These are phyloP conservation scores for Rubus idaeus DNA, from an alignment of 306 rosid species.

Conservation along the genomic window DNA sequence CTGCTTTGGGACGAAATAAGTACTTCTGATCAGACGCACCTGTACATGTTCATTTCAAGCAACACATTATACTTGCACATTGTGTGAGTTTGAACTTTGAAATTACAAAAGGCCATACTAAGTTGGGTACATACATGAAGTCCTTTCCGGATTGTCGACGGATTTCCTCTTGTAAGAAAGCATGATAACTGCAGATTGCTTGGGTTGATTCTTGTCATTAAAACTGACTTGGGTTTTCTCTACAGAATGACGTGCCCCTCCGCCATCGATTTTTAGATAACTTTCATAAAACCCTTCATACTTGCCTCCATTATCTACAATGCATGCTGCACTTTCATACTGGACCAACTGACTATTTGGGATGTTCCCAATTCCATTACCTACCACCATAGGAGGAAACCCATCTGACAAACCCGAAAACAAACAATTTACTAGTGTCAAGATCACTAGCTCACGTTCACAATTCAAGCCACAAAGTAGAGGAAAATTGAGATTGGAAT, in stretches of 20 bases:
- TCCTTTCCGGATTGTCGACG: slow-evolving; percentile 47
- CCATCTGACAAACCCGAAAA: slow-evolving; percentile 50
- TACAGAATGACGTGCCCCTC: slow-evolving; percentile 34
- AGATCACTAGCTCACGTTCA: background rate
- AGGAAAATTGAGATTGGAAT: slow-evolving; percentile 15
- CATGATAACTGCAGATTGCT: slow-evolving; percentile 72
- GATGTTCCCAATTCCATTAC: slow-evolving; percentile 50
- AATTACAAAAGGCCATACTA: background rate
- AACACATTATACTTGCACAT: background rate
- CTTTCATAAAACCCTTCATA: slow-evolving; percentile 78
- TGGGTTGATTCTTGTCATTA: slow-evolving; percentile 43
- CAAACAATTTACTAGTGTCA: slow-evolving; percentile 7
- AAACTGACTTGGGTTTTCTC: slow-evolving; percentile 55
- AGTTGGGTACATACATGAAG: slow-evolving; percentile 47
- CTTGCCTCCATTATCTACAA: slow-evolving; percentile 53
- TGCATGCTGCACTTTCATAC: slow-evolving; percentile 67
- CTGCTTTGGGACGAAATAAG: slow-evolving; percentile 63
- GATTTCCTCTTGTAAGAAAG: slow-evolving; percentile 69
- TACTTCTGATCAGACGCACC: slow-evolving; percentile 65
- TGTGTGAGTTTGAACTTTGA: background rate
- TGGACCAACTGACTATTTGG: slow-evolving; percentile 59
- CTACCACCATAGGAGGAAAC: slow-evolving; percentile 40
- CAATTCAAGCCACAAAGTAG: slow-evolving; percentile 6
- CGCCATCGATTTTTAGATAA: slow-evolving; percentile 58
- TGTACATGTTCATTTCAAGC: slow-evolving; percentile 39